A percentile compares a stretch with the other conserved stretches of the same genome.
Evolutionary conservation across 768 basidiomycete species (phyloP).

Genomic region (Boletus speciosus): DNA sequence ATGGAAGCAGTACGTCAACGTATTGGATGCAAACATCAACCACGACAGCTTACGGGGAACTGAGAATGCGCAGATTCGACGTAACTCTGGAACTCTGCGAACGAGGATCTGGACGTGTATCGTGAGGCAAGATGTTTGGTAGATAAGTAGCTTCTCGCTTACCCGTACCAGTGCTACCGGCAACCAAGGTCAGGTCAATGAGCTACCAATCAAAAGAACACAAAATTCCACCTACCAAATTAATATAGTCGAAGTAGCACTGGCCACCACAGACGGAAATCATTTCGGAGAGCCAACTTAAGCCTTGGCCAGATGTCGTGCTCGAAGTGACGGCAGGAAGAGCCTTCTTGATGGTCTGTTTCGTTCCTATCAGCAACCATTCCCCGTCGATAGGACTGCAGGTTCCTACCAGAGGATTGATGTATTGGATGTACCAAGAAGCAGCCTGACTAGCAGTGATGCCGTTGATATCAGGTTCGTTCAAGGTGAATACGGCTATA

Average conservation of each 20-base stretch:
- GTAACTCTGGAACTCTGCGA: slow-evolving; percentile 29
- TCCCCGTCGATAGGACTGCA: background rate
- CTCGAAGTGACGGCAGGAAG: slow-evolving; percentile 38
- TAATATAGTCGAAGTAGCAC: slow-evolving; percentile 37
- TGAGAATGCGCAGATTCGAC: slow-evolving; percentile 24
- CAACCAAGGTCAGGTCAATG: background rate
- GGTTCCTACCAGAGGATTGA: slow-evolving; percentile 35
- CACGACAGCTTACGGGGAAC: slow-evolving; percentile 25
- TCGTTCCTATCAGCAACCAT: background rate
- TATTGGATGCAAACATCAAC: background rate
- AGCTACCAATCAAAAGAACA: background rate
- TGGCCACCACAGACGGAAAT: slow-evolving; percentile 33
- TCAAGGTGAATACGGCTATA: slow-evolving; percentile 34
- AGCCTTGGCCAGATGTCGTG: slow-evolving; percentile 29
- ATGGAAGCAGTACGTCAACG: background rate
- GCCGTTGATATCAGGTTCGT: slow-evolving; percentile 35
- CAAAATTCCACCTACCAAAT: slow-evolving; percentile 23
- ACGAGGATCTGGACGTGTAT: slow-evolving; percentile 17
- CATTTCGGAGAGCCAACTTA: slow-evolving; percentile 36
- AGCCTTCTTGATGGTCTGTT: slow-evolving; percentile 36
- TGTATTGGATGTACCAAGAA: slow-evolving; percentile 35
- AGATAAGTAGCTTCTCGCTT: background rate
- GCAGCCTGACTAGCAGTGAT: slow-evolving; percentile 31
- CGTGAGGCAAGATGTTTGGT: background rate
- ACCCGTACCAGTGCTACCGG: slow-evolving; percentile 31